Percentiles rank a stretch among this genome's conserved stretches.
These are phyloP conservation scores for Pyrus bretschneideri DNA, from an alignment of 306 rosid genomes.

Conservation along the genomic window DNA sequence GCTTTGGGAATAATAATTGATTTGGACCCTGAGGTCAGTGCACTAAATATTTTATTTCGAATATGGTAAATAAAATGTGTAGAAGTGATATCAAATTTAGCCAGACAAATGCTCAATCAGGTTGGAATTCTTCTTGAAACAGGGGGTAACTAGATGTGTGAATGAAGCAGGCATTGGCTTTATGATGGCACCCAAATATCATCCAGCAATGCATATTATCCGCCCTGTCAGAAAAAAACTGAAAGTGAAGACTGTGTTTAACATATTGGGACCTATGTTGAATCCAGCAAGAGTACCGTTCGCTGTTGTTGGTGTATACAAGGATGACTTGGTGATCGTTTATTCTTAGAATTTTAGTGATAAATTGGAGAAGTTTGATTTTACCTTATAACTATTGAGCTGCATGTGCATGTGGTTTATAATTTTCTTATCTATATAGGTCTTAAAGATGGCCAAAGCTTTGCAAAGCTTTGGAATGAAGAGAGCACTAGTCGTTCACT, in stretches of 20 bases:
- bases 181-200: slow-evolving; percentile 88
- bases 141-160: slow-evolving; percentile 72
- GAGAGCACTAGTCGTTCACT: slow-evolving; percentile 95
- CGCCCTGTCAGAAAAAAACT: slow-evolving; percentile 76
- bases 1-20: slow-evolving; percentile 66
- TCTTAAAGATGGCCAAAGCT: slow-evolving; percentile 79
- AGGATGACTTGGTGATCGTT: slow-evolving; percentile 59
- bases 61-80: background rate
- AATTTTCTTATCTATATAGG: slow-evolving; percentile 38
- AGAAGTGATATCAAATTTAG: background rate
- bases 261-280: slow-evolving; percentile 87
- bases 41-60: background rate
- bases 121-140: slow-evolving; percentile 21
- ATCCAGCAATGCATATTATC: slow-evolving; percentile 83
- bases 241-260: slow-evolving; percentile 77
- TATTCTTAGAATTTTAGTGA: background rate
- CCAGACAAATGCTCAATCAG: slow-evolving; percentile 1
- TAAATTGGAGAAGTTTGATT: background rate
- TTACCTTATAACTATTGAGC: background rate
- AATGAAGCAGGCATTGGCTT: slow-evolving; percentile 84
- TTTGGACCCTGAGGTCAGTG: slow-evolving; percentile 68
- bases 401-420: background rate
- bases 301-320: slow-evolving; percentile 94
- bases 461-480: slow-evolving; percentile 79
- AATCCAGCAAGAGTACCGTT: slow-evolving; percentile 83